These are phyloP conservation scores for Ophiostoma perfectum DNA, from an alignment of 2,329 filamentous ascomycete genomes.

Conservation along the genomic window DNA sequence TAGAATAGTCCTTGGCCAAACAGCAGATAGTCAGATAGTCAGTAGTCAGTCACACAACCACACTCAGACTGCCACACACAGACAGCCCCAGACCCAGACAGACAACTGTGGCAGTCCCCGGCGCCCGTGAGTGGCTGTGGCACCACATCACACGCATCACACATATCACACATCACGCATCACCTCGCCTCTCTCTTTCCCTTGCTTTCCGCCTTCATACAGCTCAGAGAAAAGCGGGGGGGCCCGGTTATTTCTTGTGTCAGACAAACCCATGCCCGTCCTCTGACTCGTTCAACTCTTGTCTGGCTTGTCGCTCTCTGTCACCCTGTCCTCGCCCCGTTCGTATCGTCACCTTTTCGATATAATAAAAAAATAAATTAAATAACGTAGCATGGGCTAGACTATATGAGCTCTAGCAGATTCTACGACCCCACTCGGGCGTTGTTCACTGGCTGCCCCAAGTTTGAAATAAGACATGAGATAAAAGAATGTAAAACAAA, in stretches of 20 bases:
- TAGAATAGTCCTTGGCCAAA: not conserved
- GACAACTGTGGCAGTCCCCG: slow-evolving; percentile 4
- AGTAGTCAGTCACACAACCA: not conserved
- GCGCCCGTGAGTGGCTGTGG: slow-evolving; percentile 22
- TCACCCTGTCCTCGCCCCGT: slow-evolving; percentile 15
- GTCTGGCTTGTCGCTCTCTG: not conserved
- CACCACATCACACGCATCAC: slow-evolving; percentile 12
- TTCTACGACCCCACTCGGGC: slow-evolving; percentile 17
- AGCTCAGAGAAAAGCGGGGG: slow-evolving; percentile 3
- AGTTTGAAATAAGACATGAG: not conserved
- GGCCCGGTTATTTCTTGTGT: slow-evolving; percentile 21
- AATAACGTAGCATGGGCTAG: slow-evolving; percentile 8
- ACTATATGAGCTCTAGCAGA: slow-evolving; percentile 11
- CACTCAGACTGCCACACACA: not conserved
- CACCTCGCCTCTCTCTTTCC: not conserved
- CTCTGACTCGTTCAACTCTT: slow-evolving; percentile 20
- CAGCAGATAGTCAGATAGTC: not conserved
- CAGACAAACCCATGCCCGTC: slow-evolving; percentile 20
- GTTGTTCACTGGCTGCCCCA: slow-evolving; percentile 19
- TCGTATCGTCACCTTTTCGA: slow-evolving; percentile 12
- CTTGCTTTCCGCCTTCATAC: not conserved
- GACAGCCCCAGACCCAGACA: slow-evolving; percentile 5
- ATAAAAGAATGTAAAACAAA: not conserved
- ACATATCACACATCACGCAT: slow-evolving; percentile 13
- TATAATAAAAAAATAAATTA: not conserved